Percentiles rank a stretch among this genome's conserved stretches.
Evolutionary conservation across 495 filamentous ascomycete species (phyloP).

Genomic region (Penicillium coprophilum): DNA sequence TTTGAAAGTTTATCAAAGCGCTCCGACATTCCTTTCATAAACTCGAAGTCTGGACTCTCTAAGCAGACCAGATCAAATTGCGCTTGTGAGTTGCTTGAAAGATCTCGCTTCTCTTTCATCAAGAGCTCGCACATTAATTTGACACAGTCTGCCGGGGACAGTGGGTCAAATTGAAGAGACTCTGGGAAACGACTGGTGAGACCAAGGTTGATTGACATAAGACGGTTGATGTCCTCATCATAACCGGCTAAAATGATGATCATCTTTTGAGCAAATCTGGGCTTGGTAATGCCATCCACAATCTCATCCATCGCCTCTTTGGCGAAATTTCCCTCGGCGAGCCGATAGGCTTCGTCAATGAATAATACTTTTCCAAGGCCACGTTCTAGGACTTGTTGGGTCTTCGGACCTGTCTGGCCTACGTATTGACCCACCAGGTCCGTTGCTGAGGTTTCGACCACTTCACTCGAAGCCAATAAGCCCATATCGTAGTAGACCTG

Average conservation of each 20-base stretch:
- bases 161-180: slow-evolving; percentile 41
- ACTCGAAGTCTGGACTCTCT: slow-evolving; percentile 18
- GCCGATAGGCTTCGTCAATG: slow-evolving; percentile 62
- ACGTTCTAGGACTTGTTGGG: slow-evolving; percentile 36
- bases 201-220: slow-evolving; percentile 58
- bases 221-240: slow-evolving; percentile 61
- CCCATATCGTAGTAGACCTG: slow-evolving; percentile 73
- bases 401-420: slow-evolving; percentile 52
- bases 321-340: slow-evolving; percentile 55
- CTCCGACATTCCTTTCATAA: slow-evolving; percentile 26
- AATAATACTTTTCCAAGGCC: slow-evolving; percentile 60
- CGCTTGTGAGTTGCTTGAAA: slow-evolving; percentile 18
- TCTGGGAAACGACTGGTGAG: slow-evolving; percentile 55
- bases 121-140: slow-evolving; percentile 35
- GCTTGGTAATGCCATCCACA: slow-evolving; percentile 66
- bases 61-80: slow-evolving; percentile 41
- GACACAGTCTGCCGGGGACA: slow-evolving; percentile 44
- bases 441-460: slow-evolving; percentile 59
- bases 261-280: slow-evolving; percentile 59
- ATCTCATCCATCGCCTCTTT: slow-evolving; percentile 75
- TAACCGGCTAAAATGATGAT: slow-evolving; percentile 78
- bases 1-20: slow-evolving; percentile 43
- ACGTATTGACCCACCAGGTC: slow-evolving; percentile 61
- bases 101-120: slow-evolving; percentile 19
- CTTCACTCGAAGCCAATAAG: slow-evolving; percentile 53